A percentile compares a stretch with the other conserved stretches of the same genome.
These are phyloP conservation scores for Candida silvatica DNA, from an alignment of 805 yeast genomes.

Conservation along the genomic window DNA sequence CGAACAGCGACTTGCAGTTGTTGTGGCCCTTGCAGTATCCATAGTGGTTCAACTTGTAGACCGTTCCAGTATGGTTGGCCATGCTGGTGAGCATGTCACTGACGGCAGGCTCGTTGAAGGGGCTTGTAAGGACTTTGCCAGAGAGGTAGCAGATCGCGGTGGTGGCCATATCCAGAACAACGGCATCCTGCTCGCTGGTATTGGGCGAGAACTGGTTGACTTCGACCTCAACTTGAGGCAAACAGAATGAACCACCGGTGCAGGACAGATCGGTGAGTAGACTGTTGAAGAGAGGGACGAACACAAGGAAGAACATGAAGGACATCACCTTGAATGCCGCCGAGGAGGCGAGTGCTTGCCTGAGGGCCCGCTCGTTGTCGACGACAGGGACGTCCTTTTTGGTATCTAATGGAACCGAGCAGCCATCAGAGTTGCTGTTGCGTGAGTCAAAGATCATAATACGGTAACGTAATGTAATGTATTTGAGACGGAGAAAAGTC, in stretches of 20 bases:
- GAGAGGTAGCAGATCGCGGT: no score
- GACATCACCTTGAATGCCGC: conserved; percentile 15
- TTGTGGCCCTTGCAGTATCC: conserved; percentile 32
- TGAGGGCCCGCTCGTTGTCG: conserved; percentile 4
- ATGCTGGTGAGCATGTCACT: conserved; percentile 22
- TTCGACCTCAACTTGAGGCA: conserved; percentile 36
- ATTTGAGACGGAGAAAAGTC: no score
- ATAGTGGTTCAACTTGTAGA: conserved; percentile 34
- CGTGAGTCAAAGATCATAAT: not conserved
- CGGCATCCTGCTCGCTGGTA: not conserved
- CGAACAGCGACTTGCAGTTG: conserved; percentile 6
- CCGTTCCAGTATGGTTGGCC: conserved; percentile 35
- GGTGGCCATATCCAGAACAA: conserved; percentile 1
- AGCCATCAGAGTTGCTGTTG: not conserved
- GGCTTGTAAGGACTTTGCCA: no score
- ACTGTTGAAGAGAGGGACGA: conserved; percentile 16
- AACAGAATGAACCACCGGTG: conserved; percentile 23
- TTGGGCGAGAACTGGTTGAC: not conserved
- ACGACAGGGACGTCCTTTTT: not conserved
- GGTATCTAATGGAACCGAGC: not conserved
- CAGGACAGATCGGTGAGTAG: conserved; percentile 25
- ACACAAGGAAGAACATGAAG: conserved; percentile 16
- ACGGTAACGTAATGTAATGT: no score
- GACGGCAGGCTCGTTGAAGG: no score
- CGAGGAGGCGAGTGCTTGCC: conserved; percentile 12